A percentile compares a stretch with the other conserved stretches of the same genome.
Conservation (phyloP, 306 rosid species). For the Citrullus colocynthis region DNA sequence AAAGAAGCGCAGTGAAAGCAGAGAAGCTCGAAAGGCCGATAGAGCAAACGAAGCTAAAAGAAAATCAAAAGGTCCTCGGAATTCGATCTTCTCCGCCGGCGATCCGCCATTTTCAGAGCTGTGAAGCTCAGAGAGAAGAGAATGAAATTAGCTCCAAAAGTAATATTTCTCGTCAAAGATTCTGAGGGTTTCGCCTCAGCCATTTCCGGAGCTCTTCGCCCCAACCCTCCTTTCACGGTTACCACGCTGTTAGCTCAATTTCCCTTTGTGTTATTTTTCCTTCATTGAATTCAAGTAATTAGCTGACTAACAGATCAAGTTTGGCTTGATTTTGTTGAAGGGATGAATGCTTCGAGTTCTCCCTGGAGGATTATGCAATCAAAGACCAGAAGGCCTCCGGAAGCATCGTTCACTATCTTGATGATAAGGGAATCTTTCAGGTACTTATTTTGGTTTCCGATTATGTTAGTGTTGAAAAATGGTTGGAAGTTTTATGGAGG, state of each 20-base stretch:
- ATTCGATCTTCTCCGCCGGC: background rate
- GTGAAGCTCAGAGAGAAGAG: background rate
- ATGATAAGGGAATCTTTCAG: slow-evolving; percentile 35
- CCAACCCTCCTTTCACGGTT: slow-evolving; percentile 26
- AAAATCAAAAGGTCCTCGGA: background rate
- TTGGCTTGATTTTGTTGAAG: slow-evolving; percentile 19
- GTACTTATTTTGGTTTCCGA: slow-evolving; percentile 10
- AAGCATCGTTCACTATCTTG: slow-evolving; percentile 39
- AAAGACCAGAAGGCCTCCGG: slow-evolving; percentile 51
- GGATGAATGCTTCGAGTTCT: slow-evolving; percentile 44
- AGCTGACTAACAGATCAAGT: background rate
- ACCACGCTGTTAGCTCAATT: slow-evolving; percentile 24
- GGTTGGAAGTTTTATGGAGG: background rate
- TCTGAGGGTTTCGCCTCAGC: slow-evolving; percentile 51
- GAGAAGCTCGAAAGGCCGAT: background rate
- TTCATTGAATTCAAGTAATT: background rate
- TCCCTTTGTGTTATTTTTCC: background rate
- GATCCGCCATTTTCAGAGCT: background rate
- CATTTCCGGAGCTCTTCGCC: slow-evolving; percentile 36
- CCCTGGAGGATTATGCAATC: slow-evolving; percentile 58
- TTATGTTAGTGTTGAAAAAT: background rate
- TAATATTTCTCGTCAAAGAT: slow-evolving; percentile 45
- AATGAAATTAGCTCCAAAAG: slow-evolving; percentile 49
- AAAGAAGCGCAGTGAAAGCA: background rate
- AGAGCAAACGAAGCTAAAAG: background rate